Evolutionary conservation across 768 basidiomycete genomes (phyloP).

Genomic region (Dendrothele bispora): DNA sequence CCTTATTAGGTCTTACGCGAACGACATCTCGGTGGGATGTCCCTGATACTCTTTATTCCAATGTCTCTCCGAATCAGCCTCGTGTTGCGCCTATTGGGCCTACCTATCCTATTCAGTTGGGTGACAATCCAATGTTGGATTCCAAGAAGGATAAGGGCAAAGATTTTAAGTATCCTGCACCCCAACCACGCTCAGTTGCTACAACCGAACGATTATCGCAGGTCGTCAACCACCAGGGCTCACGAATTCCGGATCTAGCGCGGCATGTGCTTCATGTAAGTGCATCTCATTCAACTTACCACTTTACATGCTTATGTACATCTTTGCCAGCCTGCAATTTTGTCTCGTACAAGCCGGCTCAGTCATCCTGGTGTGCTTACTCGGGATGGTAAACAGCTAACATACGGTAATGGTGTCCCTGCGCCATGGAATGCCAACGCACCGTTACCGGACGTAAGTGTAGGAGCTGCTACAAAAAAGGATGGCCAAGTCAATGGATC

Average conservation of each 20-base stretch:
- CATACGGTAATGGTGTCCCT: constrained; percentile 47
- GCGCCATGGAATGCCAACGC: constrained; percentile 54
- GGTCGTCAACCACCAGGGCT: constrained; percentile 61
- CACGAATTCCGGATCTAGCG: constrained; percentile 67
- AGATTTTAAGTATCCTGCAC: constrained; percentile 54
- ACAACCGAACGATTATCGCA: constrained; percentile 56
- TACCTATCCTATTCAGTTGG: constrained; percentile 58
- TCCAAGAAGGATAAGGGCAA: constrained; percentile 40
- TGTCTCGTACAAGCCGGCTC: constrained; percentile 61
- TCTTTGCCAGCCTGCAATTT: constrained; percentile 49
- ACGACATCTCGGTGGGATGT: constrained; percentile 64
- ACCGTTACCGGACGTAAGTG: constrained; percentile 27
- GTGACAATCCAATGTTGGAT: constrained; percentile 18
- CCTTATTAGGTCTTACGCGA: constrained; percentile 60
- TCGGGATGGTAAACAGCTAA: constrained; percentile 46
- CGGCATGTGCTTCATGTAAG: constrained; percentile 67
- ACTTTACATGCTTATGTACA: not conserved
- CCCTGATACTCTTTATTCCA: constrained; percentile 63
- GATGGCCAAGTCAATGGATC: constrained; percentile 21
- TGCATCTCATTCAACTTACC: constrained; percentile 11
- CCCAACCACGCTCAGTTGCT: constrained; percentile 44
- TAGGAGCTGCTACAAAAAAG: constrained; percentile 15
- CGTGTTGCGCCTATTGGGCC: constrained; percentile 65
- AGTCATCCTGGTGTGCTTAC: constrained; percentile 64
- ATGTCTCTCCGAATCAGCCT: constrained; percentile 58